Evolutionary conservation across 192 early-diverging fungal genomes (phyloP).

Genomic region (Umbelopsis sp.): DNA sequence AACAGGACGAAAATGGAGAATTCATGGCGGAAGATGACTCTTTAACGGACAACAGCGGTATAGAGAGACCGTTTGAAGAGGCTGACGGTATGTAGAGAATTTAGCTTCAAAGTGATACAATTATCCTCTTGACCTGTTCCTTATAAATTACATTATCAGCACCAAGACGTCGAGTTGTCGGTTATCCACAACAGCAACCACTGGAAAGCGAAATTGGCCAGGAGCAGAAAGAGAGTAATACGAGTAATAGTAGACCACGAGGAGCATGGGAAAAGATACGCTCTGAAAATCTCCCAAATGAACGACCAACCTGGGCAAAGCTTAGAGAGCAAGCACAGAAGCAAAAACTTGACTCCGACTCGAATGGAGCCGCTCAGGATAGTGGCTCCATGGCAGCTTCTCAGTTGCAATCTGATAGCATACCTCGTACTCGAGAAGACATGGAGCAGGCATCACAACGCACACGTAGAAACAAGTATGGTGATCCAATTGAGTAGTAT

Average conservation of each 20-base stretch:
- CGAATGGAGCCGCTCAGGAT: background rate
- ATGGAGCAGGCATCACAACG: slow-evolving; percentile 10
- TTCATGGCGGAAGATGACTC: slow-evolving; percentile 5
- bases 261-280: slow-evolving; percentile 37
- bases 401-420: slow-evolving; percentile 16
- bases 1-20: slow-evolving; percentile 10
- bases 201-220: background rate
- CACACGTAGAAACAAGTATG: slow-evolving; percentile 2
- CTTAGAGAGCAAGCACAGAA: slow-evolving; percentile 28
- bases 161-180: background rate
- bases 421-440: slow-evolving; percentile 41
- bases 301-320: slow-evolving; percentile 24
- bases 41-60: background rate
- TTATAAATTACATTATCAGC: background rate
- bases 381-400: slow-evolving; percentile 3
- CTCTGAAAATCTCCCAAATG: slow-evolving; percentile 29
- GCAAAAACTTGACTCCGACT: background rate
- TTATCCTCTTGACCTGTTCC: background rate
- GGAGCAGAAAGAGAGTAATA: background rate
- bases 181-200: background rate
- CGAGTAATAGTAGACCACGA: background rate
- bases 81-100: background rate
- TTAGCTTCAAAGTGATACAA: too few species aligned
- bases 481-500: slow-evolving; percentile 4
- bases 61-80: slow-evolving; percentile 2